Evolutionary conservation across 2,329 filamentous ascomycete genomes (phyloP), one percentile per base, ranked within the genome.

Genomic region (Setomelanomma holmii): DNA sequence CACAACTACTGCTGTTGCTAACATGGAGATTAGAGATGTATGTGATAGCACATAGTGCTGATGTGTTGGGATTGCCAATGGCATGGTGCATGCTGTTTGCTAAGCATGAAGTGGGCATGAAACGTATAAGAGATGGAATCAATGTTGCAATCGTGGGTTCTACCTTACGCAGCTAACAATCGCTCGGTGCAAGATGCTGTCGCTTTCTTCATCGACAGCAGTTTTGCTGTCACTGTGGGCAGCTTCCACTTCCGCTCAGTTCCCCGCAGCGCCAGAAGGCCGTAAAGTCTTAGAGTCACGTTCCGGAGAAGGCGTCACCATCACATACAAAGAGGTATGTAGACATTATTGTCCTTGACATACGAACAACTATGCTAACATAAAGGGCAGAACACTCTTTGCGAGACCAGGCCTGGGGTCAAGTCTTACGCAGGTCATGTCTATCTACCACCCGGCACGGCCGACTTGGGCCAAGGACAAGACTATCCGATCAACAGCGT

Each of bases 341-440:
- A 8, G 27, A 30, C 3, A n/a, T 7, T 17, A 38, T 3, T 38
- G 11, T 6, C 27, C 10, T 11, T n/a, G 16, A 4, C 11, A 10
- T 3, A 40, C 14, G 20, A n/a, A 16, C 16, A n/a, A n/a, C n/a
- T n/a, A n/a, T 33, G 42, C 45, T 56, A 24, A 56, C 23, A 3
- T 16, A 20, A 16, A 14, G 22, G 10, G 17, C 39, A 62, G 56
- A 63, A 65, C 12, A 80, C 80, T 5, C 81, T 82, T 51, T 83
- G 81, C 60, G 81, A 84, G 70, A 80, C 78, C 1, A 81, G 79
- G 3, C 79, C 79, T 1, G 76, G 76, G 17, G 80, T 84, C 34
- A 82, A 82, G 46, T 81, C 78, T 4, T 84, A 79, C 59, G 78
- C 79, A 8, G 80, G 82, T 40, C 83, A 83, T 59, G 75, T 82